Conservation (phyloP, 106 monocot species). For the Xerophyta viscosa region DNA sequence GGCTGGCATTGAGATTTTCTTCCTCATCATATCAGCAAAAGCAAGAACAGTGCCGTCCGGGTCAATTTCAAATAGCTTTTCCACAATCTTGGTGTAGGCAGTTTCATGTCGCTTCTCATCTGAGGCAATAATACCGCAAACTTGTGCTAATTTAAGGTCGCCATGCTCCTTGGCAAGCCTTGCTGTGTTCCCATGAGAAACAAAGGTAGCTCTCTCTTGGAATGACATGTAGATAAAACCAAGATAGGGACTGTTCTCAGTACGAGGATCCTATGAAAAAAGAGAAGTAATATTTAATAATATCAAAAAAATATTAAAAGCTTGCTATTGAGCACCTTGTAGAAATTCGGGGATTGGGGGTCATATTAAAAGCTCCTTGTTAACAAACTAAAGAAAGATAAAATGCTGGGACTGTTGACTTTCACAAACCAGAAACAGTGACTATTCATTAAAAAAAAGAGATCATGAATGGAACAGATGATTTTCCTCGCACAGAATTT, state of each 20-base stretch:
- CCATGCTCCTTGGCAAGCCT: constrained; percentile 12
- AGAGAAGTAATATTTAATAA: neutral
- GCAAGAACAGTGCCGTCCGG: constrained; percentile 9
- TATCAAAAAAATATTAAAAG: no score
- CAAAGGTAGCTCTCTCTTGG: constrained; percentile 11
- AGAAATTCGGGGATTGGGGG: no score
- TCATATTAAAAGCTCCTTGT: no score
- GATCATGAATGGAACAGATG: no score
- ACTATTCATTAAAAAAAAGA: no score
- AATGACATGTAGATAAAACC: constrained; percentile 13
- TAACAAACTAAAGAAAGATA: no score
- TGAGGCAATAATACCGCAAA: constrained; percentile 7
- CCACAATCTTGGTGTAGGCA: constrained; percentile 12
- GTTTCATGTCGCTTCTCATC: constrained; percentile 16
- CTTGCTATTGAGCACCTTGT: no score
- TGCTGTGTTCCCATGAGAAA: constrained; percentile 12
- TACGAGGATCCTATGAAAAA: constrained; percentile 6
- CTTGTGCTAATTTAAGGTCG: constrained; percentile 4
- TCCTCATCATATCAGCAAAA: constrained; percentile 13
- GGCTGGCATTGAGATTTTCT: constrained; percentile 13
- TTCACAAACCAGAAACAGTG: no score
- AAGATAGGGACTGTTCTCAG: constrained; percentile 11
- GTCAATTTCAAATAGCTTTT: constrained; percentile 13
- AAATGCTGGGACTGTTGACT: no score
- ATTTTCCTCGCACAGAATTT: no score